These are phyloP conservation scores for Allium sativum DNA, from an alignment of 106 monocot genomes.

Conservation along the genomic window DNA sequence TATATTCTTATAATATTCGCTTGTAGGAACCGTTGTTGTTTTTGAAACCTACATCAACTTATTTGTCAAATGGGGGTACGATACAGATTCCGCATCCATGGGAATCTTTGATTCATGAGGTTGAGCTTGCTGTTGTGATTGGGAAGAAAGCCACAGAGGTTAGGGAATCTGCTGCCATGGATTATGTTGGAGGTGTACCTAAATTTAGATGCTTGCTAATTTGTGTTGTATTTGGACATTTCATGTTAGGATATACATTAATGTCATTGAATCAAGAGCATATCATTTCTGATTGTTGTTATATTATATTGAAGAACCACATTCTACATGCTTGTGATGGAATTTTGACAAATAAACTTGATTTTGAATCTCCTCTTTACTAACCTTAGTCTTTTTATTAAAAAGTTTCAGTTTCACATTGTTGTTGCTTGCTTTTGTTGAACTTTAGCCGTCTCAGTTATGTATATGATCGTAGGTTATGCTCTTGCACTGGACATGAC, in stretches of 20 bases:
- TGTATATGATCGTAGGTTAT: conserved; percentile 44
- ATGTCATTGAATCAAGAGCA: too few relatives aligned
- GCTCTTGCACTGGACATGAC: conserved; percentile 98
- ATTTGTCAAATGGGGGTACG: conserved; percentile 63
- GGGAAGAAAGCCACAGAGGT: conserved; percentile 68
- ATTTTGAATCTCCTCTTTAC: too few relatives aligned
- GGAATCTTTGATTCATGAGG: conserved; percentile 84
- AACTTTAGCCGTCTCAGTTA: not conserved
- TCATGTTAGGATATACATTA: too few relatives aligned
- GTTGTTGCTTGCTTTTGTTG: not conserved
- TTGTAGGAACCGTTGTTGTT: conserved; percentile 84
- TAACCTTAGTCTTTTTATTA: too few relatives aligned
- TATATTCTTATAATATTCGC: not conserved
- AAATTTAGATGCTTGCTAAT: too few relatives aligned
- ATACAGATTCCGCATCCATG: conserved; percentile 76
- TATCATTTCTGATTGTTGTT: too few relatives aligned
- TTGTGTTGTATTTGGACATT: too few relatives aligned
- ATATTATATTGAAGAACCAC: too few relatives aligned
- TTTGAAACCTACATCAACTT: conserved; percentile 95
- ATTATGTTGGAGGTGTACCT: conserved; percentile 68
- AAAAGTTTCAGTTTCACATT: too few relatives aligned
- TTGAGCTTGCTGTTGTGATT: conserved; percentile 90
- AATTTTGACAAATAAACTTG: too few relatives aligned
- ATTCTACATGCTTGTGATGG: too few relatives aligned
- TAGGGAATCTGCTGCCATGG: conserved; percentile 52